phyloP scores from a whole-genome alignment of 139 green algal genomes.

The Closterium sp. region DNA sequence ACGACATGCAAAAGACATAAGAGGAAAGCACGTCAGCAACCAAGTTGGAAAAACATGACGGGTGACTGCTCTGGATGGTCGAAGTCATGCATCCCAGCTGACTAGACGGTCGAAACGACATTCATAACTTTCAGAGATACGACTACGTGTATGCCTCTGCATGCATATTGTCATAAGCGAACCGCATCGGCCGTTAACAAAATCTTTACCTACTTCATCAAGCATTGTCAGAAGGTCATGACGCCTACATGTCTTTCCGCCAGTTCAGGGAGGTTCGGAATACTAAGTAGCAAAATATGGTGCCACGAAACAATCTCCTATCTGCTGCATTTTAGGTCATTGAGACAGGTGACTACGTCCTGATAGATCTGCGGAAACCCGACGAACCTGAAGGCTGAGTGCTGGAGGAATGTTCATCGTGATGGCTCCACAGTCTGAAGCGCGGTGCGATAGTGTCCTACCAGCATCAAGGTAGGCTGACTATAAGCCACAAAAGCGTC shows the following conservation, averaged over 20 bases:
- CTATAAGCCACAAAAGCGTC: not conserved
- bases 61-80: not conserved
- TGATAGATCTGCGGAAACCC: not conserved
- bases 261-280: not conserved
- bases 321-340: not conserved
- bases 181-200: not conserved
- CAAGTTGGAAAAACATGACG: not conserved
- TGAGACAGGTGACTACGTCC: not conserved
- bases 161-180: not conserved
- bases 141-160: too few relatives aligned
- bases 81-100: not conserved
- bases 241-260: not conserved
- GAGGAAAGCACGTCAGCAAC: not conserved
- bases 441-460: not conserved
- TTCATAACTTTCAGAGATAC: not conserved
- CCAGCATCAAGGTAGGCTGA: not conserved
- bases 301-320: not conserved
- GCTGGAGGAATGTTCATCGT: not conserved
- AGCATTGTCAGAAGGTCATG: not conserved
- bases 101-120: not conserved
- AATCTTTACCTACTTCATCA: not conserved
- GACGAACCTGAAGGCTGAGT: not conserved
- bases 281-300: not conserved
- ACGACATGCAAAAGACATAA: not conserved
- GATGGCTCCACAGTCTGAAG: not conserved